Evolutionary conservation across 73 alveolate genomes (phyloP), one percentile per base, ranked within the genome.

Genomic region (Breviolum minutum): DNA sequence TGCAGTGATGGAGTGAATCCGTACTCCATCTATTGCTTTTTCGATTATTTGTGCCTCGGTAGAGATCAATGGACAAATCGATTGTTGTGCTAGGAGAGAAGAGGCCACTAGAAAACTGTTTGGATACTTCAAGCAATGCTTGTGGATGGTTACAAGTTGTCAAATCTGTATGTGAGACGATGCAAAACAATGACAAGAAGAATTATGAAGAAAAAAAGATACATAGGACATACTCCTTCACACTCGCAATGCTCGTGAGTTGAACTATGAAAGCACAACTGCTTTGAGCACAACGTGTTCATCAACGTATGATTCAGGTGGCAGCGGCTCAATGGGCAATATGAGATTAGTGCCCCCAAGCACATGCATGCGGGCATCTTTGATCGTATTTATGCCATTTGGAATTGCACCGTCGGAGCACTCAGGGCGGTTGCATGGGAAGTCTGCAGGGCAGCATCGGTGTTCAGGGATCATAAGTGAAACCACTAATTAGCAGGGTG

Each of bases 1-100:
- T 94, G 99, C 74, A 80, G 85, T 40, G 99, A 94, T 24, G 99
- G 99, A 32, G 99, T 91, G 77, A 91, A 91, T 68, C 97, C 97
- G 6, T 91, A 30, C 68, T 91, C 97, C 24, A 63, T 91, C 63
- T 74, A 60, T 89, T 91, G 97, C 97, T 91, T 91, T 79, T 91
- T 11, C 66, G 97, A 91, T 40, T 91, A 91, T 40, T 22, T 79
- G 94, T 29, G 5, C 30, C 92, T 61, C 24, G 77, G 77, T 17
- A 14, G 24, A 68, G 77, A 68, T 68, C 17, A n/a, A n/a, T n/a
- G n/a, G 54, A 40, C 54, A 40, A 40, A 40, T 40, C 54, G 54
- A 40, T 40, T 40, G 54, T n/a, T n/a, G n/a, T n/a, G n/a, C n/a
- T 40, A 40, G 54, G 54, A 40, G 54, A 40, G 54, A 40, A 40